Percentiles rank a stretch among this genome's conserved stretches.
Evolutionary conservation across 140 eudicot genomes (phyloP).

Genomic region (Anethum foeniculum): DNA sequence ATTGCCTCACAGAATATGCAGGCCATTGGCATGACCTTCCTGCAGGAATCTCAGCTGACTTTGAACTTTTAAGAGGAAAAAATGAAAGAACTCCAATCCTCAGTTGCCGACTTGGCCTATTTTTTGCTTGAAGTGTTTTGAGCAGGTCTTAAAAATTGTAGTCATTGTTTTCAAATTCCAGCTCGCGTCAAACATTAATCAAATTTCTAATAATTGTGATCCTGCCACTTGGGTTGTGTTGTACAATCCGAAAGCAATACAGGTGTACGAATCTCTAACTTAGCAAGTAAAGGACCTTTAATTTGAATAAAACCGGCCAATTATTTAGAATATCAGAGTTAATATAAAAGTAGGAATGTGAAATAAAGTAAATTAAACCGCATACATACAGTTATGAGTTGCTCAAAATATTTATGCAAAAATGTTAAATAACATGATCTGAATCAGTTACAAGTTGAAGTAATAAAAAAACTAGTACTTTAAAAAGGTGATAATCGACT

Average conservation of each 20-base stretch:
- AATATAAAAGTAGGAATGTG: background rate
- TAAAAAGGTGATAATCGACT: background rate
- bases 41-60: too few relatives aligned
- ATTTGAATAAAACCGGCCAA: background rate
- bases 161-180: background rate
- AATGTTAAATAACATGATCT: too few relatives aligned
- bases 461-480: background rate
- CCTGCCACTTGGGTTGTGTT: background rate
- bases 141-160: background rate
- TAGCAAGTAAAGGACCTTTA: slow-evolving; percentile 1
- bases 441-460: background rate
- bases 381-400: too few relatives aligned
- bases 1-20: background rate
- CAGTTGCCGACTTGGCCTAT: too few relatives aligned
- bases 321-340: background rate
- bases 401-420: too few relatives aligned
- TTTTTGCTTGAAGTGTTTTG: too few relatives aligned
- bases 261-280: background rate
- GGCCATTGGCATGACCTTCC: background rate
- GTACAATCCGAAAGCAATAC: background rate
- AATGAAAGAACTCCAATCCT: too few relatives aligned
- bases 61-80: too few relatives aligned
- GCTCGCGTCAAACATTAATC: background rate
- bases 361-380: background rate
- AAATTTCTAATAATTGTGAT: background rate